Evolutionary conservation across 805 yeast genomes (phyloP), one percentile per base, ranked within the genome.

Genomic region (Wickerhamomyces xylosicus): DNA sequence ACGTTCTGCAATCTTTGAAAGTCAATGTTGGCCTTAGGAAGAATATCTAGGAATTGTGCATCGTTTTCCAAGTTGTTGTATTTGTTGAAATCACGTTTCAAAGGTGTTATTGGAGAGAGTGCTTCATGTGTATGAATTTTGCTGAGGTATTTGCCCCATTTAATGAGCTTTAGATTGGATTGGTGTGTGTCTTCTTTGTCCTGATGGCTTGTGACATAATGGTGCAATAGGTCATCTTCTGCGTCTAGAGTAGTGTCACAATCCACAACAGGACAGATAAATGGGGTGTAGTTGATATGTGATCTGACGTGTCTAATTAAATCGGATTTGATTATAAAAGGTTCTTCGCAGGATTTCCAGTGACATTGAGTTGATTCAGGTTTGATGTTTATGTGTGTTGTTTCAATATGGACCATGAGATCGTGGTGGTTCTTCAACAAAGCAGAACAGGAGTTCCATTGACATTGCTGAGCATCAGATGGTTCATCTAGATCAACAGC

Each of bases 241-340:
- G 81, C 56, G 0, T 75, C 68, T 50, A 78, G 79, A 34, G 68
- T 67, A 44, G 72, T 67, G 37, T 68, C 70, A 55, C 90, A 82
- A 46, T 78, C 84, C 2, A 84, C 84, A 13, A 79, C 61, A 1
- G 72, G 66, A 54, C 90, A 82, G 47, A 64, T 71, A 47, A 71
- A 77, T 28, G 85, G 85, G 48, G 69, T 69, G 48, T 79, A 83
- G 2, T 81, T 78, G 0, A 82, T 74, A 53, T 82, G 90, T 2
- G 74, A 65, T 40, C 85, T 56, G 46, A 79, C 62, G 51, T 81
- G 90, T 0, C 81, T 65, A 0, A 77, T 63, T 25, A 82, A 62
- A 1, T 81, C 79, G 55, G 72, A 71, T 37, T 77, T 52, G 5
- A 33, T 10, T 75, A 69, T 14, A 74, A 74, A 49, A 71, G 78